Conservation (phyloP, 2,329 filamentous ascomycete genomes). For the Paecilomyces sp. region DNA sequence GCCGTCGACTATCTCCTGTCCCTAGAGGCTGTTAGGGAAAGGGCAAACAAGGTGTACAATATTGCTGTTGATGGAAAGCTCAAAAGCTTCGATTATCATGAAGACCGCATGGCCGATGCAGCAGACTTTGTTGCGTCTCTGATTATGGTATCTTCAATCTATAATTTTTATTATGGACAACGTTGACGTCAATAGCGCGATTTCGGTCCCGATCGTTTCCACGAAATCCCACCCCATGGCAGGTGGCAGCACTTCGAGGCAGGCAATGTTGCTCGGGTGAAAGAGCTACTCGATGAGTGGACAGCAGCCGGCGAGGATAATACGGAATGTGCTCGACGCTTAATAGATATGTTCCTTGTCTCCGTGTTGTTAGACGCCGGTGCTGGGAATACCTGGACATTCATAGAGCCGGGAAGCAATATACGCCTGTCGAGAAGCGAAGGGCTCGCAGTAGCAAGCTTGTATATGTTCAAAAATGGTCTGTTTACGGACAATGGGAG, state of each 20-base stretch:
- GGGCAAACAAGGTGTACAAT: conserved; percentile 6
- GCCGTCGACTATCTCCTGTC: background rate
- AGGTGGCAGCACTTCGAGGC: conserved; percentile 60
- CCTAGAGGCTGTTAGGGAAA: background rate
- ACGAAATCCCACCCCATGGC: conserved; percentile 48
- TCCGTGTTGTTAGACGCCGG: conserved; percentile 53
- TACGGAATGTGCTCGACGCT: conserved; percentile 43
- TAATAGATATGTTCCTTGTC: conserved; percentile 57
- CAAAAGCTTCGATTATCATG: conserved; percentile 37
- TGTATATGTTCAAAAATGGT: conserved; percentile 44
- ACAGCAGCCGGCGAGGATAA: conserved; percentile 34
- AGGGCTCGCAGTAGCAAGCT: conserved; percentile 45
- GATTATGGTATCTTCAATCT: conserved; percentile 30
- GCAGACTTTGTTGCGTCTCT: conserved; percentile 38
- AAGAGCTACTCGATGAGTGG: conserved; percentile 41
- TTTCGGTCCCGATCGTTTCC: conserved; percentile 42
- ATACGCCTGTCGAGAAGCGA: conserved; percentile 31
- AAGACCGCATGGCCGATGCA: conserved; percentile 29
- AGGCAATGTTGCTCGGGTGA: conserved; percentile 45
- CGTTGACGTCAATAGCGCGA: conserved; percentile 35
- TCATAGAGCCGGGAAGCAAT: conserved; percentile 28
- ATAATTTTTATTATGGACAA: background rate
- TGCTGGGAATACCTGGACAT: conserved; percentile 45
- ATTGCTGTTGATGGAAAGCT: conserved; percentile 33
- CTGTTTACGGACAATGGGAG: conserved; percentile 26